These are phyloP conservation scores for Cardamine chenopodiifolia DNA, from an alignment of 345 rosid species.

Conservation along the genomic window DNA sequence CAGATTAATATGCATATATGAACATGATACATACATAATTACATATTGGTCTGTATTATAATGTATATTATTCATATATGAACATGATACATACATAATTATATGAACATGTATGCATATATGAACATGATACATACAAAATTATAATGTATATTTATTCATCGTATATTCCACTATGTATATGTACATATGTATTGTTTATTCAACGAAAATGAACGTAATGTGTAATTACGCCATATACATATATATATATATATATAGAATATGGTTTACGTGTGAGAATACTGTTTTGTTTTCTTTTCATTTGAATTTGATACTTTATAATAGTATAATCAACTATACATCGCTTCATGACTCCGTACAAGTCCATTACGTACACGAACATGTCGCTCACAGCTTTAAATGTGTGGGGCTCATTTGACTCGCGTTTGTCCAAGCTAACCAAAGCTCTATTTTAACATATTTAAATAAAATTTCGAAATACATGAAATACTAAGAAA, in stretches of 20 bases:
- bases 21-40: not conserved
- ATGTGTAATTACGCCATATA: not conserved
- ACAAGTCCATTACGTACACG: slow-evolving; percentile 27
- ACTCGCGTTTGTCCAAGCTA: not conserved
- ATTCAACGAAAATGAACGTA: not conserved
- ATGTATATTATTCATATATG: not conserved
- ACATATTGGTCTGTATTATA: too few relatives aligned
- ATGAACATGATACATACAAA: not conserved
- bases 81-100: not conserved
- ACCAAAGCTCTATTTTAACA: not conserved
- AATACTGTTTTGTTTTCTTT: not conserved
- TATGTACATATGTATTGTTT: not conserved
- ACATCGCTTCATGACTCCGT: slow-evolving; percentile 34
- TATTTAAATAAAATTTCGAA: not conserved
- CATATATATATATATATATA: too few relatives aligned
- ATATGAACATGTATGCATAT: not conserved
- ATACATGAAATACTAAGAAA: not conserved
- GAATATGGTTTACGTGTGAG: slow-evolving; percentile 20
- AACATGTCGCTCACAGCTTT: slow-evolving; percentile 25
- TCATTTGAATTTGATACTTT: slow-evolving; percentile 11
- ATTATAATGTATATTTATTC: too few relatives aligned
- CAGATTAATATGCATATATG: not conserved
- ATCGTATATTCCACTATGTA: not conserved
- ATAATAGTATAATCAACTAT: slow-evolving; percentile 8
- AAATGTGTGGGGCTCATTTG: slow-evolving; percentile 12